A percentile compares a stretch with the other conserved stretches of the same genome.
phyloP scores from a whole-genome alignment of 2,329 filamentous ascomycete species.

The Beauveria pseudobassiana region DNA sequence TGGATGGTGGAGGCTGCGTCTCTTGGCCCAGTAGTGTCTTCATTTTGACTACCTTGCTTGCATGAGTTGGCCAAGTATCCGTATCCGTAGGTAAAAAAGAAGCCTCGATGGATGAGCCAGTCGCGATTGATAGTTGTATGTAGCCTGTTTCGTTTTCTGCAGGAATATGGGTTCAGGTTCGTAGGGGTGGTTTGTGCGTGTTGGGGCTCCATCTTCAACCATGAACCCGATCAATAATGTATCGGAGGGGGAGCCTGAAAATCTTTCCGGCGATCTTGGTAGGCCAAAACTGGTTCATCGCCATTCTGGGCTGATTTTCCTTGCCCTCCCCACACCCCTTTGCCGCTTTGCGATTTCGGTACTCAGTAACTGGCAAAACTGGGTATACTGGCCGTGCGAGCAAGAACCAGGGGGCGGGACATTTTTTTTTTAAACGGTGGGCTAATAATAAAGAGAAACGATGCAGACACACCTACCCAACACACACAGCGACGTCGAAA shows the following conservation, averaged over 20 bases:
- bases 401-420: not conserved
- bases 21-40: not conserved
- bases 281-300: not conserved
- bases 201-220: not conserved
- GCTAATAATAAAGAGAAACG: not conserved
- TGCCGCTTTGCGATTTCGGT: not conserved
- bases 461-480: not conserved
- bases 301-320: not conserved
- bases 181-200: not conserved
- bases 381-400: not conserved
- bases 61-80: not conserved
- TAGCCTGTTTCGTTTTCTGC: not conserved
- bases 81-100: not conserved
- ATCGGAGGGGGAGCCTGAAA: not conserved
- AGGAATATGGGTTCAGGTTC: not conserved
- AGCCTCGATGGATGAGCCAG: not conserved
- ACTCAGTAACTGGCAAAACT: too few relatives aligned
- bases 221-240: not conserved
- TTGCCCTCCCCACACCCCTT: not conserved
- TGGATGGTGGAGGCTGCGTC: not conserved
- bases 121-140: too few relatives aligned
- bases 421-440: too few relatives aligned
- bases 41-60: not conserved
- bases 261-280: slow-evolving; percentile 1
- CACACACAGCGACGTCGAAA: too few relatives aligned